A percentile compares a stretch with the other conserved stretches of the same genome.
Conservation (phyloP, 2,329 filamentous ascomycete species). For the Aaosphaeria arxii region DNA sequence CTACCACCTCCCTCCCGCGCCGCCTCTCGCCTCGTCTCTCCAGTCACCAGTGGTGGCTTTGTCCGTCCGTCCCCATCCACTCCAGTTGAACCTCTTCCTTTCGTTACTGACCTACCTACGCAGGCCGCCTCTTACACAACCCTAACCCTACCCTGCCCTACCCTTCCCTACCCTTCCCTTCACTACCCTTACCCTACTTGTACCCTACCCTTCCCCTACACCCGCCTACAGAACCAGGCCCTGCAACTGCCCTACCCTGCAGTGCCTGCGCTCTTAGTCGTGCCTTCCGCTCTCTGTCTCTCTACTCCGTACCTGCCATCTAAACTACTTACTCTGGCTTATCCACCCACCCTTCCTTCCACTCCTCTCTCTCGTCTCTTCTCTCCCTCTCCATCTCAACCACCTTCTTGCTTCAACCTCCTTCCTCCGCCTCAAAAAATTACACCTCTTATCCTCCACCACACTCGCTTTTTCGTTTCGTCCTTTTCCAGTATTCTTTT, state of each 20-base stretch:
- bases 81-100: not conserved
- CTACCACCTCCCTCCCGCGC: too few relatives aligned
- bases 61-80: not conserved
- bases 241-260: not conserved
- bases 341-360: not conserved
- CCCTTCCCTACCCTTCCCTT: not conserved
- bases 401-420: conserved; percentile 1
- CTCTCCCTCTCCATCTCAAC: not conserved
- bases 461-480: conserved; percentile 1
- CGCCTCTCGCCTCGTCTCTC: too few relatives aligned
- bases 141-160: conserved; percentile 1
- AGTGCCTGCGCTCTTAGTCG: not conserved
- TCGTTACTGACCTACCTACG: not conserved
- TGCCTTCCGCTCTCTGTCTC: too few relatives aligned
- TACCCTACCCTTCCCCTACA: not conserved
- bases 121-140: not conserved
- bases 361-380: not conserved
- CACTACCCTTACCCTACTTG: conserved; percentile 5
- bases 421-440: conserved; percentile 1
- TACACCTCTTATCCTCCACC: not conserved
- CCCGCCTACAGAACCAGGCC: not conserved
- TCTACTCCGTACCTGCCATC: too few relatives aligned
- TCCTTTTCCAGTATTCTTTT: conserved; percentile 1
- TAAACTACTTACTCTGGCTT: too few relatives aligned
- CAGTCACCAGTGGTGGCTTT: not conserved